Percentiles rank a stretch among this genome's conserved stretches.
Evolutionary conservation across 2,329 filamentous ascomycete species (phyloP).

Genomic region (Cercospora zeina): DNA sequence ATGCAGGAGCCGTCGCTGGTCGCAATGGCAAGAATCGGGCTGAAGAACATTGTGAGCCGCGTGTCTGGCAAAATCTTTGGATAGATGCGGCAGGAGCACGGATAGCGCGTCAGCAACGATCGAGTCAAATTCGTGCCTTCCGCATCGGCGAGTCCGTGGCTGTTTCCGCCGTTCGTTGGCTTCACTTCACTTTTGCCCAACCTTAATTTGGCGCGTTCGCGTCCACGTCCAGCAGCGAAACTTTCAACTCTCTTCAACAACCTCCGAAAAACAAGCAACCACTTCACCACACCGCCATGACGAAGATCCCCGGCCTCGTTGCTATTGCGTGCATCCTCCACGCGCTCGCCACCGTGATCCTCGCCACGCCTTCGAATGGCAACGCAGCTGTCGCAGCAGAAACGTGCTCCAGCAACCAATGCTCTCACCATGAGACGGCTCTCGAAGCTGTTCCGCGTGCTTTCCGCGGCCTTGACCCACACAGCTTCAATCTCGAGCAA

Average conservation of each 20-base stretch:
- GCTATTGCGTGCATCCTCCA: neutral
- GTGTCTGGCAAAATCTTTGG: neutral
- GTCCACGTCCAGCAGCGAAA: neutral
- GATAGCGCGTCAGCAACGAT: neutral
- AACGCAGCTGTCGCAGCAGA: neutral
- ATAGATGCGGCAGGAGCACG: neutral
- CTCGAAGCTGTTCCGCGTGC: neutral
- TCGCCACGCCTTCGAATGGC: neutral
- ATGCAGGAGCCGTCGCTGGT: conserved; percentile 16
- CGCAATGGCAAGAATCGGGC: neutral
- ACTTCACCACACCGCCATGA: neutral
- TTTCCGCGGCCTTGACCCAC: neutral
- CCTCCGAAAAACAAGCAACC: neutral
- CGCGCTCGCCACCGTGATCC: neutral
- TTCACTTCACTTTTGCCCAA: neutral
- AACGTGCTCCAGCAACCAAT: neutral
- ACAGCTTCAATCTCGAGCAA: neutral
- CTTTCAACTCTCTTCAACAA: neutral
- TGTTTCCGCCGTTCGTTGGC: neutral
- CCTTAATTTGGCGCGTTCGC: neutral
- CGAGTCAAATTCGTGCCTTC: neutral
- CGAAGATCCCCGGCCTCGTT: neutral
- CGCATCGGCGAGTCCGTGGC: neutral
- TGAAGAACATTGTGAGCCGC: neutral
- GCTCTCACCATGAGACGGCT: neutral